Evolutionary conservation across 441 rosid genomes (phyloP).

Genomic region (Populus hybrid): DNA sequence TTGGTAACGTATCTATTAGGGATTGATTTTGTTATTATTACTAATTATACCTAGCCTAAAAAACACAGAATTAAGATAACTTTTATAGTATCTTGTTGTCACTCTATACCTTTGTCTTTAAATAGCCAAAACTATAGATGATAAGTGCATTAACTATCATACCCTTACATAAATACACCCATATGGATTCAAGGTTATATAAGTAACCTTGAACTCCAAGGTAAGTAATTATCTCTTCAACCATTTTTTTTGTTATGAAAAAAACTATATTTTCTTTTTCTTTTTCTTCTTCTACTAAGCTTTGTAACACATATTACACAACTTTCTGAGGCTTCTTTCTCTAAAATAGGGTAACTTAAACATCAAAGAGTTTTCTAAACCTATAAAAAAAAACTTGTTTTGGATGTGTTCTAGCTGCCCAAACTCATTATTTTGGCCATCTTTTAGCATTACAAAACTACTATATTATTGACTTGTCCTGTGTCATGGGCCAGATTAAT

Average conservation of each 20-base stretch:
- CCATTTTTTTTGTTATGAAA: not conserved
- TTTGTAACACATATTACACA: not conserved
- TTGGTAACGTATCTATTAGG: fast-evolving
- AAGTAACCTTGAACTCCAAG: not conserved
- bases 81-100: not conserved
- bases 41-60: too few species aligned
- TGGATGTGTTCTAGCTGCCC: not conserved
- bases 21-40: too few species aligned
- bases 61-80: not conserved
- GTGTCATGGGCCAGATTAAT: not conserved
- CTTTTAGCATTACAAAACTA: not conserved
- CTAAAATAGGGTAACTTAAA: not conserved
- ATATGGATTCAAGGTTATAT: not conserved
- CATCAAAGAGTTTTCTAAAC: not conserved
- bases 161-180: too few species aligned
- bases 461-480: too few species aligned
- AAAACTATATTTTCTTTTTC: not conserved
- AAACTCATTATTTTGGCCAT: not conserved
- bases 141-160: not conserved
- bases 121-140: not conserved
- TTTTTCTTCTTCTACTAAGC: not conserved
- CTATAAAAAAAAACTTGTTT: not conserved
- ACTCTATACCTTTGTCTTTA: not conserved
- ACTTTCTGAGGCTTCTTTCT: not conserved
- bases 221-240: not conserved